Evolutionary conservation across 805 yeast genomes (phyloP).

Genomic region (Hanseniaspora valbyensis): DNA sequence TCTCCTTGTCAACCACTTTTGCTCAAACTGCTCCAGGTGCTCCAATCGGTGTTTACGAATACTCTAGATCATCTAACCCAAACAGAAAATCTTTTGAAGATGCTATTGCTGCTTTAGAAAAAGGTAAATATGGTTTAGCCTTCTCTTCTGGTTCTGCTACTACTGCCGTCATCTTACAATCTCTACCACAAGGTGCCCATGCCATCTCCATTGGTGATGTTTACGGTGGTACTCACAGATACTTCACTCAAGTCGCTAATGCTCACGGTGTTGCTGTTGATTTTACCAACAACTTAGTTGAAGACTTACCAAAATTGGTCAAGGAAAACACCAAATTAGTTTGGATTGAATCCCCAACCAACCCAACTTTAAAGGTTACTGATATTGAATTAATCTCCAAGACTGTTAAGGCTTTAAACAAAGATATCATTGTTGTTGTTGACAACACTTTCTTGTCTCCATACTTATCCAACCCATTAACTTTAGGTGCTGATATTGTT

Average conservation of each 20-base stretch:
- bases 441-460: conserved; percentile 87
- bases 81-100: conserved; percentile 72
- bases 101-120: conserved; percentile 69
- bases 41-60: conserved; percentile 71
- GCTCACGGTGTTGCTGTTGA: conserved; percentile 63
- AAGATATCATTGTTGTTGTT: conserved; percentile 54
- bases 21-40: conserved; percentile 67
- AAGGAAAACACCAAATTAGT: conserved; percentile 58
- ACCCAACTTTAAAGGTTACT: conserved; percentile 73
- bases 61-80: conserved; percentile 78
- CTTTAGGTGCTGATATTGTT: conserved; percentile 75
- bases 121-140: conserved; percentile 64
- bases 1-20: conserved; percentile 74
- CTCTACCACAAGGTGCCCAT: conserved; percentile 60
- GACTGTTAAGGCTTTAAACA: conserved; percentile 43
- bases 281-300: conserved; percentile 54
- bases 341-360: conserved; percentile 83
- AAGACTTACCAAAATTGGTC: conserved; percentile 47
- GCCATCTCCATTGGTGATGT: conserved; percentile 75
- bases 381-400: conserved; percentile 55
- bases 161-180: conserved; percentile 65
- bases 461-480: conserved; percentile 73
- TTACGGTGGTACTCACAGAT: conserved; percentile 86
- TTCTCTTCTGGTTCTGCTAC: conserved; percentile 80
- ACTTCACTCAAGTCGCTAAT: conserved; percentile 74